Percentiles rank a stretch among this genome's conserved stretches.
These are phyloP conservation scores for Angophora floribunda DNA, from an alignment of 345 rosid species.

Conservation along the genomic window DNA sequence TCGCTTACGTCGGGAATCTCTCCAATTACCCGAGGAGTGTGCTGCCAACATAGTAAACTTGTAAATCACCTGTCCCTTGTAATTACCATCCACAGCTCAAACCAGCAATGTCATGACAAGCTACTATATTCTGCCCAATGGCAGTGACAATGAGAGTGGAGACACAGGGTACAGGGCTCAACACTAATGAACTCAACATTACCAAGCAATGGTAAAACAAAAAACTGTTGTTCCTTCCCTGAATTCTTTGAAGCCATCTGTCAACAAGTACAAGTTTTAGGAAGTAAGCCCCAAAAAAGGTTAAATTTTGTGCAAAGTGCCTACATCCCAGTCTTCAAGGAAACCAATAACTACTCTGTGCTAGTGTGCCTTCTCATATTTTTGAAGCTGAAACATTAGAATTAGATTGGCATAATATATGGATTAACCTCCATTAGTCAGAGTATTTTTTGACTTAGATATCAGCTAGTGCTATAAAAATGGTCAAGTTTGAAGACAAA, in stretches of 20 bases:
- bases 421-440: background rate
- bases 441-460: background rate
- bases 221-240: background rate
- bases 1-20: slow-evolving; percentile 75
- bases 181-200: background rate
- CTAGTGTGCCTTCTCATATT: background rate
- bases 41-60: slow-evolving; percentile 46
- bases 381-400: background rate
- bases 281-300: background rate
- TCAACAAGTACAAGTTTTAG: background rate
- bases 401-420: background rate
- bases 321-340: background rate
- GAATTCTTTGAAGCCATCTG: background rate
- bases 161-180: background rate
- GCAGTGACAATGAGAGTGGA: background rate
- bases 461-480: background rate
- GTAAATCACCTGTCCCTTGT: background rate
- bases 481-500: background rate
- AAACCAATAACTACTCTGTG: background rate
- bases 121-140: background rate
- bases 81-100: background rate
- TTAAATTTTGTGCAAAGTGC: background rate
- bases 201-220: background rate
- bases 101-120: background rate
- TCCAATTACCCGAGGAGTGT: slow-evolving; percentile 76